These are phyloP conservation scores for Tillandsia leiboldiana DNA, from an alignment of 176 grass and related monocot genomes.

Conservation along the genomic window DNA sequence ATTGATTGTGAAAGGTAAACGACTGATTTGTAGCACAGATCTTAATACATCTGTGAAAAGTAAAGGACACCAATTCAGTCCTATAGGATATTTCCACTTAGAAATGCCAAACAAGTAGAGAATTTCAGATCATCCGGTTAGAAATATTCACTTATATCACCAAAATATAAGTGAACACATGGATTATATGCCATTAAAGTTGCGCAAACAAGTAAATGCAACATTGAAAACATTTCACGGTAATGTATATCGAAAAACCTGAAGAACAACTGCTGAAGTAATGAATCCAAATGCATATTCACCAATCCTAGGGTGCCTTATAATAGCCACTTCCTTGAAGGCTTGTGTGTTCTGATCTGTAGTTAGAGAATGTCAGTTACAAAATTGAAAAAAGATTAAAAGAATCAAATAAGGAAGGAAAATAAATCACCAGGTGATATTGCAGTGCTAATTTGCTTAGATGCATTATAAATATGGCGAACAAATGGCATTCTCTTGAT, in stretches of 20 bases:
- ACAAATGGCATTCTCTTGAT: constrained; percentile 82
- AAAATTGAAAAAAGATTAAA: constrained; percentile 15
- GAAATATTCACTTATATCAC: too few species aligned
- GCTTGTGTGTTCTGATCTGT: constrained; percentile 83
- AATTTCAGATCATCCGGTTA: too few species aligned
- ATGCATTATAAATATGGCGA: constrained; percentile 79
- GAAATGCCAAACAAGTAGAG: neutral
- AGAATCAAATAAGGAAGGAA: constrained; percentile 17
- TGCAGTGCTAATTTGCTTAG: constrained; percentile 80
- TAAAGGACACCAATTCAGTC: neutral
- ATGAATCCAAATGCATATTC: constrained; percentile 97
- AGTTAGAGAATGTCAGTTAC: constrained; percentile 13
- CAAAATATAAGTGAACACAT: too few species aligned
- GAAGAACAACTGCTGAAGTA: constrained; percentile 75
- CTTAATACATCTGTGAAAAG: too few species aligned
- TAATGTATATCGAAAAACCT: constrained; percentile 24
- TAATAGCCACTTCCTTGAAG: constrained; percentile 80
- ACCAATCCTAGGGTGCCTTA: constrained; percentile 69
- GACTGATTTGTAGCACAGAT: too few species aligned
- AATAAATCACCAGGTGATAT: constrained; percentile 69
- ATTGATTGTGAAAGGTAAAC: too few species aligned
- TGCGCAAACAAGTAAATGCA: neutral
- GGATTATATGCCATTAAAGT: neutral
- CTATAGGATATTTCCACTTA: neutral
- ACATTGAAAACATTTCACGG: neutral